Percentiles rank a stretch among this genome's conserved stretches.
Evolutionary conservation across 768 basidiomycete species (phyloP).

Genomic region (Tylopilus cervinicoccineus): DNA sequence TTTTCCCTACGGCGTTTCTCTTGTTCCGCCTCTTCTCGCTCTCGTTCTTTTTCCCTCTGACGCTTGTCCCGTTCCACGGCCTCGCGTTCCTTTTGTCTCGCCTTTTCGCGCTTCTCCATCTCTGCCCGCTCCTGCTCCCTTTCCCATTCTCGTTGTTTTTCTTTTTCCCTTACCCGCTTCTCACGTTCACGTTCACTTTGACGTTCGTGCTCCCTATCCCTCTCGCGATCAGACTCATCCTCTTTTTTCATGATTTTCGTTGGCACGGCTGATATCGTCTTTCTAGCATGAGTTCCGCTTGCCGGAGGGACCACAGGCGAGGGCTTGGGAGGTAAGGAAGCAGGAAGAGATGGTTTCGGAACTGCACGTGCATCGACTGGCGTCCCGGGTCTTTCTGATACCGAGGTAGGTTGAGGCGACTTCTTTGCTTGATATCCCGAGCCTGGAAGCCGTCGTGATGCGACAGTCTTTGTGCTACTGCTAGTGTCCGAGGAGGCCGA

Average conservation of each 20-base stretch:
- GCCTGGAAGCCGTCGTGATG: conserved; percentile 40
- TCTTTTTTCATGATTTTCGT: conserved; percentile 18
- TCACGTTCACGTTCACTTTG: conserved; percentile 25
- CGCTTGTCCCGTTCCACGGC: conserved; percentile 24
- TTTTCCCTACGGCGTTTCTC: conserved; percentile 23
- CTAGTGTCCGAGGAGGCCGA: conserved; percentile 16
- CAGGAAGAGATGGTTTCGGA: conserved; percentile 24
- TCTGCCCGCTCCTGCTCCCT: conserved; percentile 16
- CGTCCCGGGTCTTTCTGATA: conserved; percentile 23
- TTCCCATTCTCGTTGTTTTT: conserved; percentile 22
- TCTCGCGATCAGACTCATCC: conserved; percentile 29
- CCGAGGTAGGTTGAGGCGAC: conserved; percentile 20
- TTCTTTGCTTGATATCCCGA: conserved; percentile 45
- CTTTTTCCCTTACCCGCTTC: conserved; percentile 20
- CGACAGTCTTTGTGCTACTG: conserved; percentile 16
- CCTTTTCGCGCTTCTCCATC: conserved; percentile 19
- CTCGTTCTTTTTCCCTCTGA: conserved; percentile 19
- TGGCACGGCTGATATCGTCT: conserved; percentile 23
- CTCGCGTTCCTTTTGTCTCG: conserved; percentile 20
- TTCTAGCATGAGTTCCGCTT: conserved; percentile 25
- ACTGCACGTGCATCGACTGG: conserved; percentile 27
- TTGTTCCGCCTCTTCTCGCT: conserved; percentile 21
- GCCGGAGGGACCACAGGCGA: conserved; percentile 26
- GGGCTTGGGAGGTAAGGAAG: conserved; percentile 35
- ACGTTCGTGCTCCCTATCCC: conserved; percentile 22